Base-by-base conservation (phyloP, 1,284 basidiomycete genomes). In the Irpex lacteus region DNA sequence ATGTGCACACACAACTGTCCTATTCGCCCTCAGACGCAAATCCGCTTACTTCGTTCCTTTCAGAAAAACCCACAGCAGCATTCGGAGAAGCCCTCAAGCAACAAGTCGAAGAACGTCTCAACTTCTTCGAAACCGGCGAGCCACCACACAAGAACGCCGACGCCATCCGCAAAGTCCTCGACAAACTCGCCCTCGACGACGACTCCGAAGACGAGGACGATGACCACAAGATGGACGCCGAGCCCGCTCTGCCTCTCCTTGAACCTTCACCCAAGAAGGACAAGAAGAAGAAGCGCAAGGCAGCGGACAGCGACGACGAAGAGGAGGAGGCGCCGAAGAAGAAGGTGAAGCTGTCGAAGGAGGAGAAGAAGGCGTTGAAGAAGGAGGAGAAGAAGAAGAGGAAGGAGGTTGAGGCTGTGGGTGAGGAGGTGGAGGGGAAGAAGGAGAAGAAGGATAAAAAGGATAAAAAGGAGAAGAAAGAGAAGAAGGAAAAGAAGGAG, bases 71-170 rank as follows among this genome's bases (percentile, higher is more conserved):
- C 0, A 95, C 95, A 8, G 80, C 93, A 63, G 96, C 97, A 75
- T 98, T 97, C 71, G 98, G 98, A 64, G 96, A 98, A 76, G 98
- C 96, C 9, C 85, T 99, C 21, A 86, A 93, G 11, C 83, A 86
- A 4, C 98, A 99, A 79, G 98, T 99, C 15, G 98, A 99, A 77
- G 97, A 99, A 78, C 89, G 98, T 15, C 85, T 99, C 7, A 84
- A 83, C 66, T 99, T 99, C 82, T 99, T 98, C 81, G 96, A 97
- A 78, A 92, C 87, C 1, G 95, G 95, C 21, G 85, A 83, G 5
- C 85, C 94, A 3, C 94, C 94, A 26, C 85, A 86, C 47, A 96
- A 94, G 81, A 96, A 96, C 70, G 83, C 91, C 19, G 94, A 96
- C 68, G 91, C 90, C 21, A 96, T 98, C 73, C 87, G 90, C 72